Base-by-base conservation (phyloP, 768 basidiomycete species). In the Auricularia sp. region DNA sequence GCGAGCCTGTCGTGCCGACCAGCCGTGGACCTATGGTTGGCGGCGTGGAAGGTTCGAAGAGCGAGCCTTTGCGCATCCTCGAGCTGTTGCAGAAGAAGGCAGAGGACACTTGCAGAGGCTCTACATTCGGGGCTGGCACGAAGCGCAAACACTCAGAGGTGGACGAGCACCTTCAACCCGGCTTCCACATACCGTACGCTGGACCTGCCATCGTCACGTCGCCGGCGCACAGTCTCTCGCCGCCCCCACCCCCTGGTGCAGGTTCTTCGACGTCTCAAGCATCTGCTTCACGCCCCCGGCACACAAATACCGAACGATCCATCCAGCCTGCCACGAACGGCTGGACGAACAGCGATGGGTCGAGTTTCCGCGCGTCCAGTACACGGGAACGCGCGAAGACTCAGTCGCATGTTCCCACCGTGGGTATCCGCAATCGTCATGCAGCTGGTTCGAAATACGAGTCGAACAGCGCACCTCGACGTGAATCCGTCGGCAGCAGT, bases 81-180 rank as follows among this genome's bases (percentile, higher is more conserved):
- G 78, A 78, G 63, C 53, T 76, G 63, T 66, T 80, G 65, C 73
- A 74, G 67, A 73, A 73, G 66, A 79, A 78, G 66, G 78, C 79
- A 0, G 79, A 80, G 68, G 70, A 34, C 58, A 65, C 63, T 43
- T 72, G 54, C 12, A 62, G 54, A 4, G 62, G 56, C 63, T 11
- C 23, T 5, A 35, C 18, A 0, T 62, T 42, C 21, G 66, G 62
- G 1, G 66, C 72, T 33, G 78, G 80, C 42, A 70, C 69, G 67
- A 83, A 83, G 72, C 70, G 81, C 61, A 83, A 82, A 67, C 77
- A 74, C 8, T 72, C 72, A 21, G 77, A 79, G 23, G 73, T 74
- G 10, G 79, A 75, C 43, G 65, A 51, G 59, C 70, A 56, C 70
- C 66, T 62, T 39, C 61, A 58, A 21, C 69, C 70, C 10, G 74